Percentiles rank a stretch among this genome's conserved stretches.
Evolutionary conservation across 164 flowering plant genomes (phyloP).

Genomic region (Chimonanthus salicifolius): DNA sequence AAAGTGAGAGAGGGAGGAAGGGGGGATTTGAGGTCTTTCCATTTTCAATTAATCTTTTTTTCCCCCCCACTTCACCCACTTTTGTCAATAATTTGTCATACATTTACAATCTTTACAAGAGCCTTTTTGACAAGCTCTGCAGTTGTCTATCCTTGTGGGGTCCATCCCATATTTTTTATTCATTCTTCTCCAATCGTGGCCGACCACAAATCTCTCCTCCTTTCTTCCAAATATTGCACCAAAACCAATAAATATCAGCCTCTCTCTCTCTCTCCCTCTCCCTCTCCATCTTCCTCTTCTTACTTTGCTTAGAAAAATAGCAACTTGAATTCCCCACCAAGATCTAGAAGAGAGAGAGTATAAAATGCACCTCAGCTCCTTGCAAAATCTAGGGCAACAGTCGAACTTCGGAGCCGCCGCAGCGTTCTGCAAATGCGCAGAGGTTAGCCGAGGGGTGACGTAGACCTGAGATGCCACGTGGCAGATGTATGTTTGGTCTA

Average conservation of each 20-base stretch:
- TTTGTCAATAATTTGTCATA: no score
- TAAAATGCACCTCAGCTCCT: background rate
- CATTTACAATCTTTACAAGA: no score
- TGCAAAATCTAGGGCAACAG: background rate
- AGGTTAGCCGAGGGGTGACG: background rate
- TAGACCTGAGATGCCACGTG: background rate
- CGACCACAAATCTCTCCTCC: background rate
- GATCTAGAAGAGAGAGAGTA: no score
- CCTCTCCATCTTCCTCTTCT: background rate
- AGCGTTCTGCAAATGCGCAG: background rate
- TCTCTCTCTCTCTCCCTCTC: background rate
- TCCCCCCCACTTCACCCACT: no score
- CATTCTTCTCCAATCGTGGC: background rate
- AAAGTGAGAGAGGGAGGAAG: no score
- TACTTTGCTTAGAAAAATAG: background rate
- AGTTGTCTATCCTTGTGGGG: no score
- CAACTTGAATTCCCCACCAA: background rate
- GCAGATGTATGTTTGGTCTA: background rate
- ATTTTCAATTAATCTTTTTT: no score
- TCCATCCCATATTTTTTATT: background rate
- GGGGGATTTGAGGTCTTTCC: no score
- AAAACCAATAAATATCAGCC: background rate
- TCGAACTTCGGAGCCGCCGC: background rate
- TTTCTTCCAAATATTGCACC: background rate
- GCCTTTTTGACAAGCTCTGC: no score